These are phyloP conservation scores for Yarrowia sp. DNA, from an alignment of 805 yeast species.

Conservation along the genomic window DNA sequence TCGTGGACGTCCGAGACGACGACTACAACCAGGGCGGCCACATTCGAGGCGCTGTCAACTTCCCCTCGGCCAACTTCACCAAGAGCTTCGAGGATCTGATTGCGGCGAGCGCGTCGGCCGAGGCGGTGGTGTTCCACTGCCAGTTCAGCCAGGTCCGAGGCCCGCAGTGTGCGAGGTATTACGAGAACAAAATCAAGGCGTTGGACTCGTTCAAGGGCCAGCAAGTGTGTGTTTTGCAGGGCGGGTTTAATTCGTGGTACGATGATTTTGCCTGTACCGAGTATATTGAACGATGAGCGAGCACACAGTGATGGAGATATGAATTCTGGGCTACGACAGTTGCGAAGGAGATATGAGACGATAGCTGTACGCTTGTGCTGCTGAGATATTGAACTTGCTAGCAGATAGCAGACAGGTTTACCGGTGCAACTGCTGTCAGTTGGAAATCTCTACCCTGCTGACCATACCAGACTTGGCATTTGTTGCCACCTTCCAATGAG, in stretches of 20 bases:
- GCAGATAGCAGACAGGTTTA: too few relatives aligned
- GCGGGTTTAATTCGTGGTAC: slow-evolving; percentile 88
- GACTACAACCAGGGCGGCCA: slow-evolving; percentile 80
- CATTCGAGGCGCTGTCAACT: slow-evolving; percentile 61
- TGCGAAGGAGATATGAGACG: too few relatives aligned
- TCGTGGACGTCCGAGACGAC: slow-evolving; percentile 85
- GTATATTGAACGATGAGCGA: slow-evolving; percentile 42
- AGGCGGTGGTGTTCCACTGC: slow-evolving; percentile 84
- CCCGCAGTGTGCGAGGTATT: slow-evolving; percentile 78
- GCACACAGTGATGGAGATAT: too few relatives aligned
- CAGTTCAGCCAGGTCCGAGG: slow-evolving; percentile 91
- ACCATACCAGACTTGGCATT: too few relatives aligned
- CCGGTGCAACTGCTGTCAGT: too few relatives aligned
- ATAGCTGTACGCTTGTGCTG: too few relatives aligned
- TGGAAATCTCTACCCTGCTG: too few relatives aligned
- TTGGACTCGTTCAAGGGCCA: slow-evolving; percentile 50
- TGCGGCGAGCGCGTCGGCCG: slow-evolving; percentile 49
- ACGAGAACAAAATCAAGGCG: slow-evolving; percentile 53
- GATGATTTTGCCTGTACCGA: slow-evolving; percentile 61
- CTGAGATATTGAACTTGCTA: too few relatives aligned
- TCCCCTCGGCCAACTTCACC: slow-evolving; percentile 59
- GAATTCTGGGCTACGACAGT: too few relatives aligned
- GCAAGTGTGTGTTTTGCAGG: slow-evolving; percentile 73
- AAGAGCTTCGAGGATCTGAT: slow-evolving; percentile 53
- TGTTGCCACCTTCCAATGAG: too few relatives aligned